Evolutionary conservation across 306 rosid genomes (phyloP), one percentile per base, ranked within the genome.

Genomic region (Herpetospermum pedunculosum): DNA sequence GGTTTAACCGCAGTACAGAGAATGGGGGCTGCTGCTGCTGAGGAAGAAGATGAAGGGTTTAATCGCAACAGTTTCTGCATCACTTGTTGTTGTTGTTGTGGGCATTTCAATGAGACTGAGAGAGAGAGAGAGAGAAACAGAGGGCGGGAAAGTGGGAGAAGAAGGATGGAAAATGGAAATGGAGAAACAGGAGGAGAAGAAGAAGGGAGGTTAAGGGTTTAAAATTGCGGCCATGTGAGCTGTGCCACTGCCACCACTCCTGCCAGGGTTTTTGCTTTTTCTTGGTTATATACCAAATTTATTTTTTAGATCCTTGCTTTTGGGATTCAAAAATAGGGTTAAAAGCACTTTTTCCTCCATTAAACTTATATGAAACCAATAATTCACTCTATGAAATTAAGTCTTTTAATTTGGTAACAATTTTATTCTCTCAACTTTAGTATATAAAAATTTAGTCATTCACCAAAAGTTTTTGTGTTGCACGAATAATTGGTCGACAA

Each of bases 61-160:
- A 77, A 76, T 30, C 92, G 88, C 68, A 85, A 78, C 82, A 90
- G 84, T 73, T 88, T 90, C 90, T 82, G 92, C 97, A 90, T 90
- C 69, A 21, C 89, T 84, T 32, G 73, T 83, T 48, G 58, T 84
- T 32, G 73, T 83, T 48, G 58, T 59, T 59, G 67, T 59, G 21
- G 77, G 96, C 96, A 90, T 90, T 78, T 89, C 88, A 81, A 77
- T 8, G 8, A 41, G 29, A 23, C 6, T 19, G 28, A 52, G 34
- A n/a, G 48, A 19, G 23, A 9, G 9, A 62, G 23, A 25, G 12
- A 1, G 16, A 34, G 46, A 60, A 4, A n/a, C 25, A 37, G 57
- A 13, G 34, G 38, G 40, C 53, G 34, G 65, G 58, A 64, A 52
- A 35, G 21, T 40, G 14, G 55, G 41, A 19, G 46, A 0, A 10